phyloP scores from a whole-genome alignment of 2,329 filamentous ascomycete genomes.

The Trichoderma cornu-damae region DNA sequence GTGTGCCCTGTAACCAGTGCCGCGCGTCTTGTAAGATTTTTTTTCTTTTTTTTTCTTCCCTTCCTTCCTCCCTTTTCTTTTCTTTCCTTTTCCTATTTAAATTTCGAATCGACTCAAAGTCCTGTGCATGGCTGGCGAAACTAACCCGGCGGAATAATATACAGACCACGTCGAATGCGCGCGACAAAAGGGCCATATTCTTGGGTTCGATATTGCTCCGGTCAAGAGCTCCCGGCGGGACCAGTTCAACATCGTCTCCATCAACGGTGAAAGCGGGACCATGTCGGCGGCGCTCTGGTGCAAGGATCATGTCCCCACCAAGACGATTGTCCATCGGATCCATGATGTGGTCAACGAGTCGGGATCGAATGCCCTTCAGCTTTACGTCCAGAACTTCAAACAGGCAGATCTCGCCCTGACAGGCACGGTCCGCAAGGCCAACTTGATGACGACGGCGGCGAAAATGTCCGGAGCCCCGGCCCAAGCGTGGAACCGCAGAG shows the following conservation, averaged over 20 bases:
- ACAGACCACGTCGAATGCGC: constrained; percentile 77
- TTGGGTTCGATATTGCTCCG: constrained; percentile 86
- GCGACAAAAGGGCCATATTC: constrained; percentile 70
- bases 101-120: too few species aligned
- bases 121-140: constrained; percentile 4
- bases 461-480: constrained; percentile 43
- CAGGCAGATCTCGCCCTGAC: constrained; percentile 88
- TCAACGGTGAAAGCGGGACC: constrained; percentile 75
- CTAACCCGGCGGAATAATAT: constrained; percentile 3
- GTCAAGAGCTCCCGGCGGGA: constrained; percentile 86
- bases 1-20: constrained; percentile 75
- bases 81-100: not conserved
- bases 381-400: constrained; percentile 86
- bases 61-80: not conserved
- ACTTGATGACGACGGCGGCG: constrained; percentile 61
- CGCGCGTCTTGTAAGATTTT: constrained; percentile 46
- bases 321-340: constrained; percentile 71
- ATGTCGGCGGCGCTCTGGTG: constrained; percentile 88
- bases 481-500: constrained; percentile 43
- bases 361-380: constrained; percentile 75
- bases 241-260: constrained; percentile 69
- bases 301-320: constrained; percentile 73
- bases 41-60: not conserved
- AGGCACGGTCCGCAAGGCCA: constrained; percentile 89
- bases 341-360: constrained; percentile 66